A percentile compares a stretch with the other conserved stretches of the same genome.
Conservation (phyloP, 164 flowering plant species). For the Berberis vulgaris region DNA sequence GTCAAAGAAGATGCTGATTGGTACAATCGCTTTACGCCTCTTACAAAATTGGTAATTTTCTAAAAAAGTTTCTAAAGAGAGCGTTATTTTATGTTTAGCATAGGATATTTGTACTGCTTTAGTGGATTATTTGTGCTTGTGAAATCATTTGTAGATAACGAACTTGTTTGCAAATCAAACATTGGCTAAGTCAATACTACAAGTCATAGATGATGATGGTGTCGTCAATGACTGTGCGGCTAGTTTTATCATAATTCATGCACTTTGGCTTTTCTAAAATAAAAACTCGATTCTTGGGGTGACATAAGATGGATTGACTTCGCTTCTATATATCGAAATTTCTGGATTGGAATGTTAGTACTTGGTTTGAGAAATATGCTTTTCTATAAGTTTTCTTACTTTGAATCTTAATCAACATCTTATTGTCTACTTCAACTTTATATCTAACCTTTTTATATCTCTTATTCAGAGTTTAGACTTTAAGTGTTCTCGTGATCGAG, state of each 20-base stretch:
- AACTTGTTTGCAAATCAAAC: slow-evolving; percentile 4
- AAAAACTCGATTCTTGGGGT: too few relatives aligned
- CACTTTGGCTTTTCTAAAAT: too few relatives aligned
- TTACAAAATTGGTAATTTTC: slow-evolving; percentile 52
- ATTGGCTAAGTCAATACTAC: slow-evolving; percentile 7
- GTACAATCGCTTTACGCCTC: slow-evolving; percentile 68
- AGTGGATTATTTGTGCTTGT: background rate
- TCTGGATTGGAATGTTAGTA: too few relatives aligned
- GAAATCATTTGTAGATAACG: slow-evolving; percentile 7
- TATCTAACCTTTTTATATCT: slow-evolving; percentile 1
- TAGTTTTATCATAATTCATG: background rate
- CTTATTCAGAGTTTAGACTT: slow-evolving; percentile 52
- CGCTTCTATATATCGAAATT: too few relatives aligned
- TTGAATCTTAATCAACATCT: too few relatives aligned
- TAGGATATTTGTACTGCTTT: background rate
- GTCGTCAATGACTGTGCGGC: slow-evolving; percentile 8
- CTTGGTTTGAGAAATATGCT: too few relatives aligned
- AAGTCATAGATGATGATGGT: slow-evolving; percentile 10
- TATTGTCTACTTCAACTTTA: background rate
- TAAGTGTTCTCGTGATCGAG: slow-evolving; percentile 58
- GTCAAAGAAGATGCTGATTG: slow-evolving; percentile 65
- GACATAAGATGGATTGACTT: too few relatives aligned
- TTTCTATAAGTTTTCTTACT: too few relatives aligned
- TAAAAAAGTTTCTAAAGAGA: background rate
- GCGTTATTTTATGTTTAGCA: background rate